Evolutionary conservation across 2,329 filamentous ascomycete genomes (phyloP).

Genomic region (Phialophora verrucosa): DNA sequence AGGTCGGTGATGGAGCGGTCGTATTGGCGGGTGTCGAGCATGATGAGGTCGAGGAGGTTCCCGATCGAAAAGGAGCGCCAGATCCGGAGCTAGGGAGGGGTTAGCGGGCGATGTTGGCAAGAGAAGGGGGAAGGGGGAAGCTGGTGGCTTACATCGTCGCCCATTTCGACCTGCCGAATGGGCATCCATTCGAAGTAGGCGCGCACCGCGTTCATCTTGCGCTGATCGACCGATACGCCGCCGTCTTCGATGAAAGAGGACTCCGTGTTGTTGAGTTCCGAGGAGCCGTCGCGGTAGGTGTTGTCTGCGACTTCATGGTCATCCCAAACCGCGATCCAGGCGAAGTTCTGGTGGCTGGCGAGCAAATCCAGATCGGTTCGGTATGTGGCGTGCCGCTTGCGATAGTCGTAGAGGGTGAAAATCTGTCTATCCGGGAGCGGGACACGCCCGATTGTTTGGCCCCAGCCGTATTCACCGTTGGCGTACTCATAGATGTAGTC

Average conservation of each 20-base stretch:
- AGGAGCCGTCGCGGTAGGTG: slow-evolving; percentile 66
- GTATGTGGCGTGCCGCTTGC: slow-evolving; percentile 62
- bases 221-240: slow-evolving; percentile 70
- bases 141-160: slow-evolving; percentile 59
- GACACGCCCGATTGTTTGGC: slow-evolving; percentile 58
- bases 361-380: slow-evolving; percentile 67
- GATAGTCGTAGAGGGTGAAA: slow-evolving; percentile 57
- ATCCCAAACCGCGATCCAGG: slow-evolving; percentile 70
- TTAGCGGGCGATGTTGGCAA: slow-evolving; percentile 33
- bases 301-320: slow-evolving; percentile 71
- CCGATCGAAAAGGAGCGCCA: slow-evolving; percentile 72
- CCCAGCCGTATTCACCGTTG: slow-evolving; percentile 58
- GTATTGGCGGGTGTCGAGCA: slow-evolving; percentile 73
- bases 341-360: slow-evolving; percentile 60
- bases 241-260: slow-evolving; percentile 65
- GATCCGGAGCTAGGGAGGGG: slow-evolving; percentile 57
- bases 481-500: slow-evolving; percentile 67
- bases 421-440: slow-evolving; percentile 60
- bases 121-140: background rate
- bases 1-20: slow-evolving; percentile 68
- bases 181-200: slow-evolving; percentile 49
- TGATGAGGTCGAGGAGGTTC: slow-evolving; percentile 68
- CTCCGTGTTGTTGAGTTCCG: slow-evolving; percentile 69
- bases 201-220: slow-evolving; percentile 74
- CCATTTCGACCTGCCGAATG: slow-evolving; percentile 66